Evolutionary conservation across 164 flowering plant genomes (phyloP), one percentile per base, ranked within the genome.

Genomic region (Dillenia suffruticosa): DNA sequence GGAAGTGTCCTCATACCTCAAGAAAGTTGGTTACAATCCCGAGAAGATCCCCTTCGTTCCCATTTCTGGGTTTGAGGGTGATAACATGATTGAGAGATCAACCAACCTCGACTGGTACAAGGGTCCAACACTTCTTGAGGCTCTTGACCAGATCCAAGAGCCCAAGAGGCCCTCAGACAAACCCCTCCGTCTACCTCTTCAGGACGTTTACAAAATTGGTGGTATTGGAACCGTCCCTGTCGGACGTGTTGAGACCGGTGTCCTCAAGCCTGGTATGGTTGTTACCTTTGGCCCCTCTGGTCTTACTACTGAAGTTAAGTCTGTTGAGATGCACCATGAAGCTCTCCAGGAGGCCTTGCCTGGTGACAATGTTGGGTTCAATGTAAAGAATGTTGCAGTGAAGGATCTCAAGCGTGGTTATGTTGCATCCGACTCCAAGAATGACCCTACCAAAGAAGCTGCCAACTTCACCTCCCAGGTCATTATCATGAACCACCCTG

Each of bases 51-150:
- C 40, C 40, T 32, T 32, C 0, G 40, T 32, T 32, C 40, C 40
- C 40, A 32, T 32, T 32, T 32, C 40, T 32, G 40, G 40, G 40
- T 32, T 32, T 32, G 40, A 32, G 40, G 40, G 40, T 32, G 40
- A 77, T 55, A 77, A 74, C 67, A 74, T 77, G 78, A 77, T 77
- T 55, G 81, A 77, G 63, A 75, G 79, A 67, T 78, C 82, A 0
- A 70, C 77, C 19, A 70, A 70, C 65, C 73, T 70, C 22, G 73
- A 70, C 58, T 70, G 73, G 73, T 70, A 70, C 65, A 70, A 70
- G 73, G 69, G 73, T 12, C 73, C 74, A 4, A 70, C 70, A 43
- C 66, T 70, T 24, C 70, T 70, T 46, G 74, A 70, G 24, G 69
- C 70, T 5, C 70, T 70, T 51, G 74, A 66, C 54, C 17, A 7